A percentile compares a stretch with the other conserved stretches of the same genome.
Evolutionary conservation across 257 asterid species (phyloP).

Genomic region (Agastache rugosa): DNA sequence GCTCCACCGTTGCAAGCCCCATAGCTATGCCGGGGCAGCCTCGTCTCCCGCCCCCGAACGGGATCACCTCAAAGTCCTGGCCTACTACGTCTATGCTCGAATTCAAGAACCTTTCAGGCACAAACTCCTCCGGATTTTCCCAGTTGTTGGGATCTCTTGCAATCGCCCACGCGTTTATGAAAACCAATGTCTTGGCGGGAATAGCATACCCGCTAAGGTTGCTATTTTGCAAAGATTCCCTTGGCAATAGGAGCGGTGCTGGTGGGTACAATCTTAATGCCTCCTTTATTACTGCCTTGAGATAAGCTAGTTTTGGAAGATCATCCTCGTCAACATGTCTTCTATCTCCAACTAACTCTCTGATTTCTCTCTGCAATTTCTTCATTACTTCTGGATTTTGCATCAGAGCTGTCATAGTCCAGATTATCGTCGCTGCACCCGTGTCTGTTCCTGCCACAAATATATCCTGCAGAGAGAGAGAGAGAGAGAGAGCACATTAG

Average conservation of each 20-base stretch:
- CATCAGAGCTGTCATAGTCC: conserved; percentile 52
- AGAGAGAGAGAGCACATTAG: background rate
- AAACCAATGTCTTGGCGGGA: conserved; percentile 45
- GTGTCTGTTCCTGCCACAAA: conserved; percentile 56
- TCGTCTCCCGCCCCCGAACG: conserved; percentile 56
- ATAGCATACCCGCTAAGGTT: conserved; percentile 41
- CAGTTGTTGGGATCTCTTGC: conserved; percentile 54
- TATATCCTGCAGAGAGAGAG: conserved; percentile 33
- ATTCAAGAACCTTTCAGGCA: conserved; percentile 52
- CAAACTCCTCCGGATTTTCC: conserved; percentile 45
- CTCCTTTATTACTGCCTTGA: conserved; percentile 55
- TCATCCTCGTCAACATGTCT: conserved; percentile 46
- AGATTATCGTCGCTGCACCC: conserved; percentile 39
- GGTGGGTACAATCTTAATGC: conserved; percentile 51
- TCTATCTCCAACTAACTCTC: conserved; percentile 26
- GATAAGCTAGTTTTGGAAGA: conserved; percentile 38
- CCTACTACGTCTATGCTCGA: conserved; percentile 37
- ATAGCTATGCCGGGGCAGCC: conserved; percentile 56
- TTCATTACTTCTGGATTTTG: conserved; percentile 38
- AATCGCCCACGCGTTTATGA: conserved; percentile 57
- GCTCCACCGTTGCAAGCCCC: conserved; percentile 52
- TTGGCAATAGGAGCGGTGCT: conserved; percentile 48
- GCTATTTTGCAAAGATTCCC: conserved; percentile 41
- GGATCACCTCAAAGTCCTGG: conserved; percentile 47
- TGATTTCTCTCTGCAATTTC: conserved; percentile 39